phyloP scores from a whole-genome alignment of 331 rosid species.

The Saraca asoca region DNA sequence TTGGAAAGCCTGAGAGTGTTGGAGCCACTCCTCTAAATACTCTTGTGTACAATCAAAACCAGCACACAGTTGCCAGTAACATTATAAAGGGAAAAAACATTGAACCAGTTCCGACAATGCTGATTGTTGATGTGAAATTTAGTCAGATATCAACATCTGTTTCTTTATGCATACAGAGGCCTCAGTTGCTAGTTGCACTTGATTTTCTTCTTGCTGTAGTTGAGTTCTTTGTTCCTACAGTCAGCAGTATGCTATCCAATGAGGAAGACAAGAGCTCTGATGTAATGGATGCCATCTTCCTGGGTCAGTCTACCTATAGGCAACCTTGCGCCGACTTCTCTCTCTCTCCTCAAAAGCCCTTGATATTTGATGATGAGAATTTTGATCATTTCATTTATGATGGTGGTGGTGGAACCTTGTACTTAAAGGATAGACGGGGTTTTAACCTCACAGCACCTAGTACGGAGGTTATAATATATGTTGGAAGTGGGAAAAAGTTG shows the following conservation, averaged over 20 bases:
- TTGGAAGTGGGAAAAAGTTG: conserved; percentile 87
- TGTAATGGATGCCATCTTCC: conserved; percentile 62
- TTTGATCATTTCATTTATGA: conserved; percentile 79
- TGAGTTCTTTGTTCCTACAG: conserved; percentile 89
- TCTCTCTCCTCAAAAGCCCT: conserved; percentile 76
- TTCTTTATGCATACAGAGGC: conserved; percentile 82
- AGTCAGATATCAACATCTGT: conserved; percentile 57
- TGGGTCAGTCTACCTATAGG: conserved; percentile 61
- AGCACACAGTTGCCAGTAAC: conserved; percentile 43
- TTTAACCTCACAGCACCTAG: conserved; percentile 55
- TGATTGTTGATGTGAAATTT: conserved; percentile 79
- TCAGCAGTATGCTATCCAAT: conserved; percentile 59
- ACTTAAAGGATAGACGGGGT: conserved; percentile 66
- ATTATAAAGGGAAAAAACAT: conserved; percentile 33
- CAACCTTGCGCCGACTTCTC: conserved; percentile 71
- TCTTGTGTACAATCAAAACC: conserved; percentile 42
- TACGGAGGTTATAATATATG: conserved; percentile 75
- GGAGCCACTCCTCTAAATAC: conserved; percentile 45
- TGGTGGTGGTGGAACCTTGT: conserved; percentile 79
- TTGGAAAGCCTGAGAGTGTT: conserved; percentile 68
- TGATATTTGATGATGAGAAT: conserved; percentile 75
- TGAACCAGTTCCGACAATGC: conserved; percentile 76
- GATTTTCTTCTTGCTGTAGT: conserved; percentile 92
- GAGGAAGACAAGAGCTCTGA: conserved; percentile 55
- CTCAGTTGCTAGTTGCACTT: conserved; percentile 88